Conservation (phyloP, 345 rosid genomes). For the Kernera saxatilis region DNA sequence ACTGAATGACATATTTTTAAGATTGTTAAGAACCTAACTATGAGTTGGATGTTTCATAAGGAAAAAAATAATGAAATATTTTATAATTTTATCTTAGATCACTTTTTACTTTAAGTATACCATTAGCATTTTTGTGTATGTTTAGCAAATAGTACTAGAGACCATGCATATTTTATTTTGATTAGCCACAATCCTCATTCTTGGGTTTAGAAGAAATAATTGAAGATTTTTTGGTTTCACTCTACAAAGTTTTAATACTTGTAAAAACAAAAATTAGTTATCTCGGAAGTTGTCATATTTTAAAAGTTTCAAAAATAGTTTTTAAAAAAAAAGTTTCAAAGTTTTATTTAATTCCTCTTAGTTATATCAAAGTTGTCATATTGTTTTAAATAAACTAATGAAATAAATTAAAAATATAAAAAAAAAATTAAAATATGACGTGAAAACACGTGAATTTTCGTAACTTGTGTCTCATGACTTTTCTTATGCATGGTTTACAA, state of each 20-base stretch:
- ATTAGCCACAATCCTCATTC: background rate
- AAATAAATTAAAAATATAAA: no score
- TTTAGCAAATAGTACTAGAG: background rate
- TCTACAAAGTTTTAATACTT: background rate
- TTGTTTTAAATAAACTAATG: no score
- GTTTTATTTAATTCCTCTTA: background rate
- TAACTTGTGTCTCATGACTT: conserved; percentile 12
- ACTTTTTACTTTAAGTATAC: no score
- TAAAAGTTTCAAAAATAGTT: no score
- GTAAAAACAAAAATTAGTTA: no score
- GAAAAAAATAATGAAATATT: background rate
- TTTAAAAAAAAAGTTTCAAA: no score
- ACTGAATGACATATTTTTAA: background rate
- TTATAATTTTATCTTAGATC: background rate
- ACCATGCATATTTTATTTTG: background rate
- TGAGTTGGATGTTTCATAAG: background rate
- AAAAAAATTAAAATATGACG: background rate
- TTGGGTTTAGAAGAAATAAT: background rate
- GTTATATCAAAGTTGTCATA: no score
- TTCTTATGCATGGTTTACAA: background rate
- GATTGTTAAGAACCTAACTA: background rate
- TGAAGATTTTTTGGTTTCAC: background rate
- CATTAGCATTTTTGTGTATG: no score
- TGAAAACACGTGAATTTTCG: background rate
- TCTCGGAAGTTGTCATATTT: no score